phyloP scores from a whole-genome alignment of 805 yeast species.

The Blastobotrys attinorum region DNA sequence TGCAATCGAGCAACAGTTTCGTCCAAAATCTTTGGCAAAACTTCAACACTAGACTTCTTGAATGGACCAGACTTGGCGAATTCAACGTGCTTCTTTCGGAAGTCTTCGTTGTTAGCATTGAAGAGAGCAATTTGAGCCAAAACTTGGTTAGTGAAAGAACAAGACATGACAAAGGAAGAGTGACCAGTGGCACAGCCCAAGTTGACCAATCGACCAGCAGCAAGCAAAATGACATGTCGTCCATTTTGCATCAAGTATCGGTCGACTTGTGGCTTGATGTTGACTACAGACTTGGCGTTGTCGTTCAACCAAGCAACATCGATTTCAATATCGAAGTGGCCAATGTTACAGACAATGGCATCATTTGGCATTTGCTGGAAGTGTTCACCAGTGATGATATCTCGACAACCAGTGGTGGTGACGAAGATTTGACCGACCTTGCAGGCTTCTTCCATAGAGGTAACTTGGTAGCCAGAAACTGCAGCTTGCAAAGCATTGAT shows the following conservation, averaged over 20 bases:
- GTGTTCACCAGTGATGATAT: constrained; percentile 85
- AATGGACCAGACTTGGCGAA: constrained; percentile 90
- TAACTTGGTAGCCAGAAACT: constrained; percentile 96
- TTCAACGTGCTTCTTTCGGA: constrained; percentile 78
- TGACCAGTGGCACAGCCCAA: constrained; percentile 99
- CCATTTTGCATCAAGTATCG: constrained; percentile 85
- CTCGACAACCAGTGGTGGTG: constrained; percentile 99
- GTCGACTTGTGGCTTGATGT: constrained; percentile 99
- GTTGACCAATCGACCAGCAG: constrained; percentile 99
- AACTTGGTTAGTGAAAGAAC: constrained; percentile 99
- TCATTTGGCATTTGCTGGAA: constrained; percentile 95
- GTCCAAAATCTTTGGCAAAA: constrained; percentile 95
- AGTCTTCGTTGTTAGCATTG: constrained; percentile 75
- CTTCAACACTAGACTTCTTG: constrained; percentile 77
- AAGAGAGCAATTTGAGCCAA: constrained; percentile 96
- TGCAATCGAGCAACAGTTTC: constrained; percentile 98
- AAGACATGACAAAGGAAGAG: constrained; percentile 97
- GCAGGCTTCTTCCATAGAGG: constrained; percentile 91
- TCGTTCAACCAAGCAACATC: constrained; percentile 98
- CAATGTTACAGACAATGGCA: constrained; percentile 99
- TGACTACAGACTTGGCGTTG: constrained; percentile 85
- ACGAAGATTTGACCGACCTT: constrained; percentile 92
- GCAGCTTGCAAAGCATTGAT: constrained; percentile 99
- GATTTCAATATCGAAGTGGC: constrained; percentile 98
- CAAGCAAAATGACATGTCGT: constrained; percentile 89